Percentiles rank a stretch among this genome's conserved stretches.
Evolutionary conservation across 2,329 filamentous ascomycete genomes (phyloP).

Genomic region (Beauveria asiatica): DNA sequence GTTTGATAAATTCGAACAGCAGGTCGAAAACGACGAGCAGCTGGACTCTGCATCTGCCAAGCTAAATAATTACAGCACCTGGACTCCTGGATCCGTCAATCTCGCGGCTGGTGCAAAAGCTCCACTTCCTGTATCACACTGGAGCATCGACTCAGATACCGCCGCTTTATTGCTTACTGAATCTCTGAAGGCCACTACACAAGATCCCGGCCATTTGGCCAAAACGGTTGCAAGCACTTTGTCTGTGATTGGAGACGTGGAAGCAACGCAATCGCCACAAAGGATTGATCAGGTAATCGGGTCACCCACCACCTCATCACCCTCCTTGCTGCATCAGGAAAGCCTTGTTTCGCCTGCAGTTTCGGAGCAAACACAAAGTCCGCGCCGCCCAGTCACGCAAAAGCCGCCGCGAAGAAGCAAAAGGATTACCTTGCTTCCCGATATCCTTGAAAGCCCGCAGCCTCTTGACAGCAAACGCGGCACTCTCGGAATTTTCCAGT

Average conservation of each 20-base stretch:
- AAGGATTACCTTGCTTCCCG: constrained; percentile 51
- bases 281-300: neutral
- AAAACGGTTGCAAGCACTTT: neutral
- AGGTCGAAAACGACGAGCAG: constrained; percentile 22
- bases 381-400: constrained; percentile 37
- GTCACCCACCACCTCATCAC: neutral
- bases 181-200: constrained; percentile 13
- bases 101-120: neutral
- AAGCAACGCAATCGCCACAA: neutral
- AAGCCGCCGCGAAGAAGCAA: constrained; percentile 46
- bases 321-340: neutral
- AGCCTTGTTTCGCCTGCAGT: neutral
- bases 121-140: constrained; percentile 10
- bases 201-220: neutral
- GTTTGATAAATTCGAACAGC: constrained; percentile 37
- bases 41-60: constrained; percentile 18
- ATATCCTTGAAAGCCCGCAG: constrained; percentile 54
- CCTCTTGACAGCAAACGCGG: constrained; percentile 49
- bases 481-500: constrained; percentile 57
- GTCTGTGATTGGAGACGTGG: neutral
- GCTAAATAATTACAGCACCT: neutral
- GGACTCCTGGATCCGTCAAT: constrained; percentile 22
- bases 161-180: neutral
- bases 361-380: constrained; percentile 11
- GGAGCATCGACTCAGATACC: constrained; percentile 11